A percentile compares a stretch with the other conserved stretches of the same genome.
These are phyloP conservation scores for Cordyceps farinosa DNA, from an alignment of 2,329 filamentous ascomycete species.

Conservation along the genomic window DNA sequence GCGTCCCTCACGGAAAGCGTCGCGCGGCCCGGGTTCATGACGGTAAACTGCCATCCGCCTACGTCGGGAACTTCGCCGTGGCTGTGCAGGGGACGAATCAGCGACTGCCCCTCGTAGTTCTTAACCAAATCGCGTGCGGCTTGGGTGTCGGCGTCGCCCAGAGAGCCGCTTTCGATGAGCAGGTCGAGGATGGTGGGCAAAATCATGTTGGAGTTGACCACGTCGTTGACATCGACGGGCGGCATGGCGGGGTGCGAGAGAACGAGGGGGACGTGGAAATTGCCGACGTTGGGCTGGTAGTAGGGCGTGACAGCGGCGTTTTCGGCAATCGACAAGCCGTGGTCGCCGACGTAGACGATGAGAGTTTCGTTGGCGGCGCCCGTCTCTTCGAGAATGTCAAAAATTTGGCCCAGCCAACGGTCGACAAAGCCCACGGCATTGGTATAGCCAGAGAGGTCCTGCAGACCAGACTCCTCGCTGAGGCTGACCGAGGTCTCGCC, in stretches of 20 bases:
- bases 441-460: slow-evolving; percentile 33
- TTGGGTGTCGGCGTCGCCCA: slow-evolving; percentile 25
- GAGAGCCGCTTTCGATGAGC: slow-evolving; percentile 32
- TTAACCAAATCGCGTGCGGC: slow-evolving; percentile 29
- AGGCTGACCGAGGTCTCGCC: slow-evolving; percentile 28
- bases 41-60: slow-evolving; percentile 34
- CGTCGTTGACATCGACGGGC: slow-evolving; percentile 29
- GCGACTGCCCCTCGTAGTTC: slow-evolving; percentile 35
- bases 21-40: slow-evolving; percentile 32
- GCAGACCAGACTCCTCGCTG: slow-evolving; percentile 25
- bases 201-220: slow-evolving; percentile 32
- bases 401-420: slow-evolving; percentile 31
- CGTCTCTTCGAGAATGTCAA: slow-evolving; percentile 30
- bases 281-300: slow-evolving; percentile 33
- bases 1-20: slow-evolving; percentile 33
- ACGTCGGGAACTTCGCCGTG: slow-evolving; percentile 20
- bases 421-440: slow-evolving; percentile 34
- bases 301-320: slow-evolving; percentile 31
- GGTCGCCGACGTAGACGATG: slow-evolving; percentile 32
- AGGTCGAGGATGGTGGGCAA: slow-evolving; percentile 35
- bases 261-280: slow-evolving; percentile 32
- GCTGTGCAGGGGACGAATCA: slow-evolving; percentile 30
- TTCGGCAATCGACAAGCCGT: slow-evolving; percentile 32
- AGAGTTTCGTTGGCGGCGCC: slow-evolving; percentile 33
- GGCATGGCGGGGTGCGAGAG: slow-evolving; percentile 33